phyloP scores from a whole-genome alignment of 108 stramenopile genomes.

The Epithemia pelagica region DNA sequence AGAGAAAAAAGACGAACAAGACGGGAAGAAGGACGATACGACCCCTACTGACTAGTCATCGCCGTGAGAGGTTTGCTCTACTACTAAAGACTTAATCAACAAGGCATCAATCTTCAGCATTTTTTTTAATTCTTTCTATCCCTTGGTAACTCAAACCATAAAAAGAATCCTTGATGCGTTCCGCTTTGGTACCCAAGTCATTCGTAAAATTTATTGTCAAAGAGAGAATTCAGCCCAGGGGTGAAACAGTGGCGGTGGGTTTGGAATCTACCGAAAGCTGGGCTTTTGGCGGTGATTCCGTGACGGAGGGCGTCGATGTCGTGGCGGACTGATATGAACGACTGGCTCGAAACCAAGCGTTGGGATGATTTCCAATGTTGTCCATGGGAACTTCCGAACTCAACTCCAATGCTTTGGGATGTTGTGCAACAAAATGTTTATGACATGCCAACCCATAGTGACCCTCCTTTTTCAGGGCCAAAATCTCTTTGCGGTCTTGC shows the following conservation, averaged over 20 bases:
- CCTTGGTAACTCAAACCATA: too few species aligned
- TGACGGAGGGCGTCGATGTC: background rate
- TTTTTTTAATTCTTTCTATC: too few species aligned
- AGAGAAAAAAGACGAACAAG: too few species aligned
- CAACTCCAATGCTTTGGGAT: conserved; percentile 44
- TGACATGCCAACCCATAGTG: conserved; percentile 92
- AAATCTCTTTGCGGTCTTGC: conserved; percentile 54
- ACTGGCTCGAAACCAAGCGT: conserved; percentile 92
- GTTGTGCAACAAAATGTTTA: conserved; percentile 90
- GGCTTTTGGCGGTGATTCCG: background rate
- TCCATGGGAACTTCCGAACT: conserved; percentile 49
- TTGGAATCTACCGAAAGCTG: background rate
- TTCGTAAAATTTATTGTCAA: too few species aligned
- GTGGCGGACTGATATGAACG: background rate
- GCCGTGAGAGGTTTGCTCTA: too few species aligned
- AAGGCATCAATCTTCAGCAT: too few species aligned
- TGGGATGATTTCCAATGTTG: conserved; percentile 95
- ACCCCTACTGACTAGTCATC: too few species aligned
- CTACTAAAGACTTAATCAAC: too few species aligned
- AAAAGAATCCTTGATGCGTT: too few species aligned
- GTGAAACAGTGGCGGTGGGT: background rate
- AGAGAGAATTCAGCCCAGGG: background rate
- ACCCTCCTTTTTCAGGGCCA: conserved; percentile 60
- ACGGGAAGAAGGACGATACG: too few species aligned
- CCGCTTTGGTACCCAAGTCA: too few species aligned